Evolutionary conservation across 768 basidiomycete species (phyloP), one percentile per base, ranked within the genome.

Genomic region (Suillus americanus): DNA sequence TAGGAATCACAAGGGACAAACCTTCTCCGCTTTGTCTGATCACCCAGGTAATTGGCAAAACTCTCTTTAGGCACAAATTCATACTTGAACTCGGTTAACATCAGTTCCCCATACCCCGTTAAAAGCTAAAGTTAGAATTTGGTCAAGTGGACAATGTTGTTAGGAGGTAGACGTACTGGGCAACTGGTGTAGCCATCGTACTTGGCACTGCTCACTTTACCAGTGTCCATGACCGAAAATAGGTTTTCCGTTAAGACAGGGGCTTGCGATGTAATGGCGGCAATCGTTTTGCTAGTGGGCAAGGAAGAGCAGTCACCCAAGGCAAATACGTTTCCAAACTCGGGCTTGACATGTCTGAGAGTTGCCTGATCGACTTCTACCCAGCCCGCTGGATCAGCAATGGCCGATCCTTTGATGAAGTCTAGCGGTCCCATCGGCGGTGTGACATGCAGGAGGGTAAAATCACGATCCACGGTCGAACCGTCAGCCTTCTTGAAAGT

Each of bases 31-130:
- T 84, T 86, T 23, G 80, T 75, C 78, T 97, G 95, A 73, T 97
- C 88, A 38, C 85, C 85, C 28, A 94, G 77, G 69, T 84, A 78
- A 3, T 76, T 71, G 18, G 83, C 78, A 71, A 99, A 99, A 0
- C 92, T 85, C 78, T 99, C 97, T 69, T 94, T 89, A 2, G 95
- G 92, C 72, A 89, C 85, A 1, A 89, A 78, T 18, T 93, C 95
- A 75, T 98, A 99, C 75, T 92, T 93, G 83, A 98, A 98, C 76
- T 98, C 96, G 33, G 92, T 90, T 62, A 98, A 82, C 86, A 98
- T 85, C 48, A 92, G 76, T 76, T 91, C 82, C 20, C 90, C 91
- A 69, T 94, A 92, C 35, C 90, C 91, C 51, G 91, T 92, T 67
- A 94, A 80, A 9, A 94, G 81, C 91, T 92, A 65, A 33, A 13